These are phyloP conservation scores for Ceratobasidium sp. DNA, from an alignment of 1,284 basidiomycete genomes.

Conservation along the genomic window DNA sequence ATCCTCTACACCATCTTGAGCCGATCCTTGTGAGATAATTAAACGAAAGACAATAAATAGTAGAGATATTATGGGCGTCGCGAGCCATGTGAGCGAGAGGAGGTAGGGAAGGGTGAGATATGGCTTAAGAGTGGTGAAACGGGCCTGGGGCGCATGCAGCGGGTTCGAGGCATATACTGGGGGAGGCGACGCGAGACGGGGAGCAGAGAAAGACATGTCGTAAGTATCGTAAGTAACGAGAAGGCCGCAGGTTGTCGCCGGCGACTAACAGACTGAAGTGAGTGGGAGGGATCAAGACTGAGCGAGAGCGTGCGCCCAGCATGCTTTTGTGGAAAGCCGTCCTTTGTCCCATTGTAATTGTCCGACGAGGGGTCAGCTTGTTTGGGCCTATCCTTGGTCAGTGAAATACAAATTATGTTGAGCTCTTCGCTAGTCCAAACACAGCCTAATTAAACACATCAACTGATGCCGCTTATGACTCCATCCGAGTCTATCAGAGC, in stretches of 20 bases:
- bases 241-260: conserved; percentile 31
- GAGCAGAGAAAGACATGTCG: conserved; percentile 29
- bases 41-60: conserved; percentile 86
- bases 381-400: conserved; percentile 2
- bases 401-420: conserved; percentile 16
- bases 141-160: conserved; percentile 21
- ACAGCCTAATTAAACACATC: conserved; percentile 5
- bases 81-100: conserved; percentile 79
- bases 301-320: not conserved
- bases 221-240: conserved; percentile 18
- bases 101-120: conserved; percentile 84
- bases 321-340: conserved; percentile 23
- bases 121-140: conserved; percentile 61
- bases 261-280: conserved; percentile 34
- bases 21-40: conserved; percentile 70
- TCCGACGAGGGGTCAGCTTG: not conserved
- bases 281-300: conserved; percentile 12
- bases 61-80: conserved; percentile 71
- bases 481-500: conserved; percentile 9
- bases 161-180: conserved; percentile 14
- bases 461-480: no score
- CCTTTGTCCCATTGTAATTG: conserved; percentile 22
- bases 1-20: conserved; percentile 68
- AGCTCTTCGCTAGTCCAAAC: conserved; percentile 3
- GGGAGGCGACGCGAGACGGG: conserved; percentile 26